Conservation (phyloP, 306 rosid genomes). For the Herpetospermum pedunculosum region DNA sequence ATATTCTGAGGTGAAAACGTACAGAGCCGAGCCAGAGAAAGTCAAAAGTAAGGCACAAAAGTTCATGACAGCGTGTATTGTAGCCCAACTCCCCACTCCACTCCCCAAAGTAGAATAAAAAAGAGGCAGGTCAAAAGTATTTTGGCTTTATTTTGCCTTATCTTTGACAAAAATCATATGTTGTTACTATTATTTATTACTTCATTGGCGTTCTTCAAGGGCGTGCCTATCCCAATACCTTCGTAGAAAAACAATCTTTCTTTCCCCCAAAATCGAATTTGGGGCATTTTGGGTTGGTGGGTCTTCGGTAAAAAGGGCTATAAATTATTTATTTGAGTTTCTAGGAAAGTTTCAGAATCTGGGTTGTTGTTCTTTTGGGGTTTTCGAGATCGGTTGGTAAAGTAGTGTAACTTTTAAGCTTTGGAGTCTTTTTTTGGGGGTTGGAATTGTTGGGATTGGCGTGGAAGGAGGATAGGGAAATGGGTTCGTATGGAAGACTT, state of each 20-base stretch:
- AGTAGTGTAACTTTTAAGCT: background rate
- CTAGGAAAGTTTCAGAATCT: background rate
- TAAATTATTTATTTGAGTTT: background rate
- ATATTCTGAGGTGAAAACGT: background rate
- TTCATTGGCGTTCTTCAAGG: background rate
- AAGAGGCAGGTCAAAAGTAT: background rate
- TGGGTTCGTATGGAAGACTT: conserved; percentile 42
- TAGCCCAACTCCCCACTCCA: background rate
- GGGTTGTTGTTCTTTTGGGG: conserved; percentile 2
- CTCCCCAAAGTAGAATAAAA: conserved; percentile 7
- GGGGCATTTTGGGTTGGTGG: conserved; percentile 10
- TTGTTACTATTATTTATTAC: too few species aligned
- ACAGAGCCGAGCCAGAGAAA: conserved; percentile 5
- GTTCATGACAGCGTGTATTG: background rate
- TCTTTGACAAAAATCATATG: background rate
- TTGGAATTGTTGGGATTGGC: conserved; percentile 7
- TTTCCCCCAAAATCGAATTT: background rate
- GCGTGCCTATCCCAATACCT: background rate
- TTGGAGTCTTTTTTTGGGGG: background rate
- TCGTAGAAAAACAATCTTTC: background rate
- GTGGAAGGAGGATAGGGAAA: conserved; percentile 10
- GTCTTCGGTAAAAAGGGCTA: background rate
- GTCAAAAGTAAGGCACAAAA: conserved; percentile 8
- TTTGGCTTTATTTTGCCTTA: background rate
- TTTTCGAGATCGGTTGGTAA: conserved; percentile 12